These are phyloP conservation scores for Gelatoporia subvermispora DNA, from an alignment of 768 basidiomycete genomes.

Conservation along the genomic window DNA sequence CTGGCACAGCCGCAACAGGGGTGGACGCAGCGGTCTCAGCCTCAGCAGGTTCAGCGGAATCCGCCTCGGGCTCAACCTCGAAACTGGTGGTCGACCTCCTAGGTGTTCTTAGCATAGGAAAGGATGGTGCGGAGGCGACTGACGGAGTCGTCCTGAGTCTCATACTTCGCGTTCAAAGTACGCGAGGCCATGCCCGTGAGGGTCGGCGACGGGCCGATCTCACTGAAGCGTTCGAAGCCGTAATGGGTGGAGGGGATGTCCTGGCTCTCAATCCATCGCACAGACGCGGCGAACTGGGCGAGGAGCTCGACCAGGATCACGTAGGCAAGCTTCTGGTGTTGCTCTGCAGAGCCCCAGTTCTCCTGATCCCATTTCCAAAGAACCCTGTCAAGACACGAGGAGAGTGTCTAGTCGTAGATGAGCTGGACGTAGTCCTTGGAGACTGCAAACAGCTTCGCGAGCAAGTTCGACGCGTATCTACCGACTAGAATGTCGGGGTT, in stretches of 20 bases:
- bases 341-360: conserved; percentile 72
- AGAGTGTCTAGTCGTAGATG: conserved; percentile 95
- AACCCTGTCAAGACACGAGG: conserved; percentile 93
- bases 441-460: conserved; percentile 83
- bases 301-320: conserved; percentile 94
- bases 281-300: conserved; percentile 96
- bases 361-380: conserved; percentile 92
- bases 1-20: conserved; percentile 33
- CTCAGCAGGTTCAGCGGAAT: conserved; percentile 28
- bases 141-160: conserved; percentile 80
- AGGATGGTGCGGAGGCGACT: conserved; percentile 75
- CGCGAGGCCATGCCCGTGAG: conserved; percentile 92
- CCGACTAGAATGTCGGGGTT: conserved; percentile 93
- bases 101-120: conserved; percentile 91
- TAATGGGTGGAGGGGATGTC: conserved; percentile 85
- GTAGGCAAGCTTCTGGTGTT: conserved; percentile 92
- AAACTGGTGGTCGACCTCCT: conserved; percentile 98
- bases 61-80: conserved; percentile 72
- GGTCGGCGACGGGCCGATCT: conserved; percentile 94
- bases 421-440: conserved; percentile 85
- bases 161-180: conserved; percentile 92
- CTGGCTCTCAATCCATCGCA: conserved; percentile 99
- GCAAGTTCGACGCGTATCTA: conserved; percentile 96
- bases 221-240: conserved; percentile 89
- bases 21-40: conserved; percentile 23